A percentile compares a stretch with the other conserved stretches of the same genome.
Evolutionary conservation across 805 yeast genomes (phyloP).

Genomic region (Torulaspora gathmanii): DNA sequence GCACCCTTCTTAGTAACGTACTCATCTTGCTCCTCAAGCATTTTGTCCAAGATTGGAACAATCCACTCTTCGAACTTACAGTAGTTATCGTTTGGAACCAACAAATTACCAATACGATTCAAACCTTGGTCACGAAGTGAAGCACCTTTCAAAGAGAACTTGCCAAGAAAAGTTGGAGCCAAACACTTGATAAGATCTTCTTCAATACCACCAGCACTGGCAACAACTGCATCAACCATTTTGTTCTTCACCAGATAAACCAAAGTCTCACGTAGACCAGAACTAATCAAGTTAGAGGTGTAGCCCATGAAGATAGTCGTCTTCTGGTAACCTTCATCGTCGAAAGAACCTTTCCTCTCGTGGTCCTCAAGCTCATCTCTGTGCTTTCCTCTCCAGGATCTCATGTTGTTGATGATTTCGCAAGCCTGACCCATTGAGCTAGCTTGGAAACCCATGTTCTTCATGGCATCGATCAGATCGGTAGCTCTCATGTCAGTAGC

Average conservation of each 20-base stretch:
- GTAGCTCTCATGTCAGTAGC: slow-evolving; percentile 75
- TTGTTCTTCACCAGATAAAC: slow-evolving; percentile 88
- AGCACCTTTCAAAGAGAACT: slow-evolving; percentile 75
- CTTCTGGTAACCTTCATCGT: slow-evolving; percentile 70
- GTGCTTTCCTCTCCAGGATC: slow-evolving; percentile 86
- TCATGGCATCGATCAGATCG: slow-evolving; percentile 78
- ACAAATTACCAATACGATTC: slow-evolving; percentile 94
- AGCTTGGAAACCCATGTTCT: slow-evolving; percentile 96
- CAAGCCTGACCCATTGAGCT: slow-evolving; percentile 81
- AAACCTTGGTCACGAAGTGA: slow-evolving; percentile 87
- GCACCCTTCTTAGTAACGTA: slow-evolving; percentile 51
- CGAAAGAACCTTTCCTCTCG: slow-evolving; percentile 68
- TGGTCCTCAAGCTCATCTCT: slow-evolving; percentile 64
- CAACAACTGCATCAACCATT: slow-evolving; percentile 89
- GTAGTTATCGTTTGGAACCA: slow-evolving; percentile 97
- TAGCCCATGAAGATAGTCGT: slow-evolving; percentile 93
- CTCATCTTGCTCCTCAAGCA: slow-evolving; percentile 83
- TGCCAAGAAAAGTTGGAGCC: slow-evolving; percentile 95
- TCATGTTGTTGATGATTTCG: slow-evolving; percentile 88
- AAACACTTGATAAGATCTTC: slow-evolving; percentile 95
- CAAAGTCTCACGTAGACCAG: slow-evolving; percentile 89
- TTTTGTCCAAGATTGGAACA: slow-evolving; percentile 82
- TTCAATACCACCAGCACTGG: slow-evolving; percentile 98
- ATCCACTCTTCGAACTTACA: slow-evolving; percentile 99
- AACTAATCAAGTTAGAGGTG: slow-evolving; percentile 91